Percentiles rank a stretch among this genome's conserved stretches.
phyloP scores from a whole-genome alignment of 1,139 yeast genomes.

The Scheffersomyces parashehatae region DNA sequence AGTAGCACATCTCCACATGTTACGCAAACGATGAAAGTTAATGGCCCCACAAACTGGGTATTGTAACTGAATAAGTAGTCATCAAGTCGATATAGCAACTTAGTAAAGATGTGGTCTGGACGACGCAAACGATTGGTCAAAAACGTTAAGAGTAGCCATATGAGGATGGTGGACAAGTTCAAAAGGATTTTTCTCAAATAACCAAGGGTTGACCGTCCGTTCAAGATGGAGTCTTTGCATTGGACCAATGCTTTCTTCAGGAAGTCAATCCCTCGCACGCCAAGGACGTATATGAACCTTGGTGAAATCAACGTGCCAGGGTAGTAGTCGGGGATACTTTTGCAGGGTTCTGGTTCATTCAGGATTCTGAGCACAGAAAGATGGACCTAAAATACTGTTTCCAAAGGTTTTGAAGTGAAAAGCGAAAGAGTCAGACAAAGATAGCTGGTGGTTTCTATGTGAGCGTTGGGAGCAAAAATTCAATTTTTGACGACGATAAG shows the following conservation, averaged over 20 bases:
- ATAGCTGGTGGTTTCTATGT: too few species aligned
- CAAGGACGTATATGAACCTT: too few species aligned
- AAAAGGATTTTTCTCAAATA: conserved; percentile 1
- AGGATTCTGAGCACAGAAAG: too few species aligned
- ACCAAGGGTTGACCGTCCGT: conserved; percentile 3
- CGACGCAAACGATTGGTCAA: conserved; percentile 5
- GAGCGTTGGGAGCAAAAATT: too few species aligned
- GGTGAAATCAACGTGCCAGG: too few species aligned
- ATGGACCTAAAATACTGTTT: too few species aligned
- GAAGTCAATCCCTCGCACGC: neutral
- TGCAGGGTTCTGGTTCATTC: too few species aligned
- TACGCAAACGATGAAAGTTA: conserved; percentile 6
- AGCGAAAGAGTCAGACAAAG: too few species aligned
- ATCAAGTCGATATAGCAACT: conserved; percentile 5
- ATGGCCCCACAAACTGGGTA: conserved; percentile 4
- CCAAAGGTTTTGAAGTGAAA: too few species aligned
- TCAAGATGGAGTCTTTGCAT: conserved; percentile 3
- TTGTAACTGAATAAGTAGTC: conserved; percentile 4
- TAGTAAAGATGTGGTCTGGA: conserved; percentile 3
- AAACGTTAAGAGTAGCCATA: conserved; percentile 4
- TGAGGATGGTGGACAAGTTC: conserved; percentile 3
- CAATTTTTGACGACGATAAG: too few species aligned
- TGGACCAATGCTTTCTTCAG: neutral
- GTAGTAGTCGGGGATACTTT: too few species aligned
- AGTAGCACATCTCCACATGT: conserved; percentile 6